phyloP scores from a whole-genome alignment of 2,329 filamentous ascomycete genomes.

The Calonectria honghensis region DNA sequence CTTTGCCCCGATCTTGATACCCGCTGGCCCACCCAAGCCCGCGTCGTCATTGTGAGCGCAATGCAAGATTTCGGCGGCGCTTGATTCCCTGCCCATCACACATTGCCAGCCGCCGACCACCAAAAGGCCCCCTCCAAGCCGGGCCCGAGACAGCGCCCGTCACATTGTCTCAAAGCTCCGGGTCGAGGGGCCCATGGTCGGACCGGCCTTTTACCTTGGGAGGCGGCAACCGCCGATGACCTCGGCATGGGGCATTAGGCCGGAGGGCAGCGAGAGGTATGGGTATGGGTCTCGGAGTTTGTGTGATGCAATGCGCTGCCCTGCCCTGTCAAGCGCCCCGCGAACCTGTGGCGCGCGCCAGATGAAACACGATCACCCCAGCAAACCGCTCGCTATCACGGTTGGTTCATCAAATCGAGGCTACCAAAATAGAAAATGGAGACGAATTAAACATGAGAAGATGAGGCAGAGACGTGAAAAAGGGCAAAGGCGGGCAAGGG shows the following conservation, averaged over 20 bases:
- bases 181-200: conserved; percentile 7
- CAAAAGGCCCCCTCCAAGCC: neutral
- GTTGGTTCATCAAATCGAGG: neutral
- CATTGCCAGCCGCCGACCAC: conserved; percentile 8
- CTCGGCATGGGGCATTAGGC: conserved; percentile 3
- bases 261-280: neutral
- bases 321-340: conserved; percentile 16
- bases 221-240: conserved; percentile 15
- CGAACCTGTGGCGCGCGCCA: conserved; percentile 50
- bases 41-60: neutral
- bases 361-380: conserved; percentile 50
- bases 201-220: neutral
- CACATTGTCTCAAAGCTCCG: conserved; percentile 34
- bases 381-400: conserved; percentile 10
- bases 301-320: conserved; percentile 19
- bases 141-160: conserved; percentile 35
- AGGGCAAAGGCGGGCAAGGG: conserved; percentile 8
- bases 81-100: conserved; percentile 25
- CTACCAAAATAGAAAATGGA: conserved; percentile 1
- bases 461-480: neutral
- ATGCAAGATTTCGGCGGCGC: conserved; percentile 20
- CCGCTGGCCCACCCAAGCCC: conserved; percentile 11
- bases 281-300: conserved; percentile 17
- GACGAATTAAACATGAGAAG: conserved; percentile 5
- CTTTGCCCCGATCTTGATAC: conserved; percentile 21